Base-by-base conservation (phyloP, 192 early-diverging fungal genomes). In the Geranomyces variabilis region DNA sequence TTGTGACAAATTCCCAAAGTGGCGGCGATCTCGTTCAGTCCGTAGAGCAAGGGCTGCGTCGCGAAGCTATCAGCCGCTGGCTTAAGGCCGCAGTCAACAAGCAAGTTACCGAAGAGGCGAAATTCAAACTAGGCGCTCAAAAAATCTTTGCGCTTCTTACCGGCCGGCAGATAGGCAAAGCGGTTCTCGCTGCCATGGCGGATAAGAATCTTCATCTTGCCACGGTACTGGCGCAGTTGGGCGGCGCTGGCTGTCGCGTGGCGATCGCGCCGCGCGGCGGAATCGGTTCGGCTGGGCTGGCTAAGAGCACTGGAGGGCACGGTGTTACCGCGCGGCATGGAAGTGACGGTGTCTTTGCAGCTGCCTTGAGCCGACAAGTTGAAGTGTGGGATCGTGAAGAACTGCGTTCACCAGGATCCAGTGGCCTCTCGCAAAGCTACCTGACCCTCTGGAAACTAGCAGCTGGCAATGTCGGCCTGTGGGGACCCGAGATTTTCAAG, bases 221-320 rank as follows among this genome's bases (percentile, higher is more conserved):
- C 0, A 93, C 90, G 8, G 77, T 95, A 31, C 59, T 97, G 28
- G 71, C 90, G 7, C 95, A 96, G 75, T 71, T 90, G 1, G 86
- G 80, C 64, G 92, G 83, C 15, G 86, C 80, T 24, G 88, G 87
- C 67, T 81, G 71, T 51, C 66, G 53, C 7, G 53, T 68, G 45
- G 36, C 36, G 36, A 41, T 41, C 10, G 36, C 36, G 10, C 36
- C 36, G 10, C 31, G 22, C 26, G 51, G 21, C 7, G 68, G 65
- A 41, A 33, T 24, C 1, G 30, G 43, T 10, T 41, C 36, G 36
- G 36, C 36, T 41, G 36, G 36, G 3, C 3, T 41, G 36, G 36
- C 36, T 10, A 41, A 41, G 10, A 41, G 36, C 36, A 68, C 69
- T 14, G 62, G 68, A 56, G 81, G 81, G 14, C 80, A 86, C 53